Percentiles rank a stretch among this genome's conserved stretches.
Evolutionary conservation across 768 basidiomycete genomes (phyloP).

Genomic region (Lactarius indigo): DNA sequence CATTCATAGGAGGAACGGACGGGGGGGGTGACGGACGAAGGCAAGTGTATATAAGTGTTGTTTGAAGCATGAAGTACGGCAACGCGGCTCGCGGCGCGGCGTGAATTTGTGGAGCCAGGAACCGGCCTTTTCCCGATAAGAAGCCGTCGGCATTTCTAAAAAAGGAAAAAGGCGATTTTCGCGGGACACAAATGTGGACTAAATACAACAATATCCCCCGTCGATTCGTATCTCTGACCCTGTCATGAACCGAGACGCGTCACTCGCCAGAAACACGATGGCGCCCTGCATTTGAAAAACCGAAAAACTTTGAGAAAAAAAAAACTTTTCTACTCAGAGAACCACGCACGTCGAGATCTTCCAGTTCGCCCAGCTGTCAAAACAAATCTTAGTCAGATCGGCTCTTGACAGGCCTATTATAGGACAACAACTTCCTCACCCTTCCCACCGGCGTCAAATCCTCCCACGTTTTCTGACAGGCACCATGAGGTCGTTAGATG

Average conservation of each 20-base stretch:
- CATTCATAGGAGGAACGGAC: constrained; percentile 9
- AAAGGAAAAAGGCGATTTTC: constrained; percentile 19
- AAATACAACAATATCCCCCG: constrained; percentile 81
- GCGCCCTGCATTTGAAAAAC: constrained; percentile 53
- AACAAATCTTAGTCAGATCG: constrained; percentile 18
- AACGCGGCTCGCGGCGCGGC: constrained; percentile 3
- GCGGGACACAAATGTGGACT: constrained; percentile 21
- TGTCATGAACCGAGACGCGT: constrained; percentile 88
- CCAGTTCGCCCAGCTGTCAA: constrained; percentile 81
- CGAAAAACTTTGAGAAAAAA: not conserved
- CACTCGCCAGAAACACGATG: constrained; percentile 85
- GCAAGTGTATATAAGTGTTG: not conserved
- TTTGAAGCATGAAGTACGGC: not conserved
- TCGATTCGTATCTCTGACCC: constrained; percentile 84
- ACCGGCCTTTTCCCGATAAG: constrained; percentile 11
- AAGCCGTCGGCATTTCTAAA: constrained; percentile 16
- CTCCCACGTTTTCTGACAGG: constrained; percentile 75
- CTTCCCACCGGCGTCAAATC: constrained; percentile 81
- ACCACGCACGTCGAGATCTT: constrained; percentile 69
- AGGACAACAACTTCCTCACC: constrained; percentile 40
- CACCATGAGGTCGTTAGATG: constrained; percentile 11
- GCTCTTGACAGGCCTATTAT: not conserved
- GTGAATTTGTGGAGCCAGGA: constrained; percentile 17
- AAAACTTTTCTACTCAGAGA: constrained; percentile 27
- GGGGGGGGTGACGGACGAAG: not conserved